phyloP scores from a whole-genome alignment of 2,329 filamentous ascomycete genomes.

The Madurella mycetomatis region DNA sequence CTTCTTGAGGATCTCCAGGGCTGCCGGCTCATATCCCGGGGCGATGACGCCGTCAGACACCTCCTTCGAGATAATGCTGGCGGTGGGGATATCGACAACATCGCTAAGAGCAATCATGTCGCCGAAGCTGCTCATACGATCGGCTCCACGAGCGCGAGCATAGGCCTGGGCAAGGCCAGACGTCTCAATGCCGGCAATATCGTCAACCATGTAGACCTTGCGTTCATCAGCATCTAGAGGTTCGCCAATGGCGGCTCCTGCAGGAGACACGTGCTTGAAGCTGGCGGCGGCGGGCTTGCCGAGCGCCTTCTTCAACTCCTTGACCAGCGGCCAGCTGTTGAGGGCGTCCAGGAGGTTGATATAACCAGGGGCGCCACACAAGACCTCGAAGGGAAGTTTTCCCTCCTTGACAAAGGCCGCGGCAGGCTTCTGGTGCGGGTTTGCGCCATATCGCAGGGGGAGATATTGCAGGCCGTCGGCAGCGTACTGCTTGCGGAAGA shows the following conservation, averaged over 20 bases:
- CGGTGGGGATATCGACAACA: slow-evolving; percentile 84
- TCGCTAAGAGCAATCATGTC: slow-evolving; percentile 93
- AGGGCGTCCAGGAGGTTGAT: slow-evolving; percentile 96
- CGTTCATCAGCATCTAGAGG: slow-evolving; percentile 82
- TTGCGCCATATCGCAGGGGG: slow-evolving; percentile 87
- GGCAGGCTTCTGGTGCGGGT: slow-evolving; percentile 97
- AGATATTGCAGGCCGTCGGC: slow-evolving; percentile 77
- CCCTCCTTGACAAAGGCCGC: slow-evolving; percentile 71
- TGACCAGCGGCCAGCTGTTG: slow-evolving; percentile 95
- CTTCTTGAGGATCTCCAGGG: slow-evolving; percentile 87
- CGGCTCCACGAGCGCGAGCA: slow-evolving; percentile 87
- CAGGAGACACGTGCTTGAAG: slow-evolving; percentile 98
- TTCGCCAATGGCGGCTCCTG: slow-evolving; percentile 89
- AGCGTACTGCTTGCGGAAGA: slow-evolving; percentile 97
- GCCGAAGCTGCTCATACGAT: slow-evolving; percentile 98
- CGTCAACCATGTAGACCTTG: slow-evolving; percentile 98
- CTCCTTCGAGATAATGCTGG: slow-evolving; percentile 96
- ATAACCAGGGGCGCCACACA: slow-evolving; percentile 86
- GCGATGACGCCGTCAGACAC: slow-evolving; percentile 97
- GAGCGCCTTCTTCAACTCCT: slow-evolving; percentile 88
- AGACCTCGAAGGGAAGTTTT: slow-evolving; percentile 88
- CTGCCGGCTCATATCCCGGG: slow-evolving; percentile 77
- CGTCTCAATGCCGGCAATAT: slow-evolving; percentile 81
- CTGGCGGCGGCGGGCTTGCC: slow-evolving; percentile 87
- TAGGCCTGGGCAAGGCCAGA: slow-evolving; percentile 91